Conservation (phyloP, 495 filamentous ascomycete genomes). For the Penicillium arizonense region DNA sequence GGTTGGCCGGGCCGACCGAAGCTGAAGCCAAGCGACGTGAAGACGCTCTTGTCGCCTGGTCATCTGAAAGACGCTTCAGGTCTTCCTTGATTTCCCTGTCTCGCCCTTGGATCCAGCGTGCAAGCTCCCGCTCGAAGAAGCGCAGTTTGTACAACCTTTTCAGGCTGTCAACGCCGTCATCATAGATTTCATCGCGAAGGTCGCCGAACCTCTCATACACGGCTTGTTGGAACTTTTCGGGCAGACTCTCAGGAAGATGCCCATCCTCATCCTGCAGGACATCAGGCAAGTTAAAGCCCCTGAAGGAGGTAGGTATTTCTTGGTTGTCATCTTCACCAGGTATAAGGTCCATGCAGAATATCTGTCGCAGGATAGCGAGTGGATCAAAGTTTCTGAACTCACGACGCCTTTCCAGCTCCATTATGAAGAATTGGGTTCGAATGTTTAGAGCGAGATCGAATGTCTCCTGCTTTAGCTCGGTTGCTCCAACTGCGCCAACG, state of each 20-base stretch:
- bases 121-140: conserved; percentile 26
- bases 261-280: conserved; percentile 28
- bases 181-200: conserved; percentile 24
- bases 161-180: conserved; percentile 21
- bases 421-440: conserved; percentile 37
- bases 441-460: conserved; percentile 41
- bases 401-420: conserved; percentile 28
- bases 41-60: background rate
- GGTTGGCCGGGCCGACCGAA: background rate
- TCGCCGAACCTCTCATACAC: conserved; percentile 35
- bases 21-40: conserved; percentile 1
- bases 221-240: conserved; percentile 24
- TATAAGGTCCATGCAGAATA: conserved; percentile 27
- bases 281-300: conserved; percentile 31
- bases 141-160: conserved; percentile 31
- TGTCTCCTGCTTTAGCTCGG: conserved; percentile 24
- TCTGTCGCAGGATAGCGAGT: conserved; percentile 16
- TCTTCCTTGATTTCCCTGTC: conserved; percentile 29
- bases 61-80: conserved; percentile 6
- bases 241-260: conserved; percentile 35
- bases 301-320: conserved; percentile 18
- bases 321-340: conserved; percentile 15
- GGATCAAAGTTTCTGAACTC: conserved; percentile 27
- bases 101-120: conserved; percentile 34
- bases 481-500: conserved; percentile 21